These are phyloP conservation scores for Penicillium subrubescens DNA, from an alignment of 495 filamentous ascomycete genomes.

Conservation along the genomic window DNA sequence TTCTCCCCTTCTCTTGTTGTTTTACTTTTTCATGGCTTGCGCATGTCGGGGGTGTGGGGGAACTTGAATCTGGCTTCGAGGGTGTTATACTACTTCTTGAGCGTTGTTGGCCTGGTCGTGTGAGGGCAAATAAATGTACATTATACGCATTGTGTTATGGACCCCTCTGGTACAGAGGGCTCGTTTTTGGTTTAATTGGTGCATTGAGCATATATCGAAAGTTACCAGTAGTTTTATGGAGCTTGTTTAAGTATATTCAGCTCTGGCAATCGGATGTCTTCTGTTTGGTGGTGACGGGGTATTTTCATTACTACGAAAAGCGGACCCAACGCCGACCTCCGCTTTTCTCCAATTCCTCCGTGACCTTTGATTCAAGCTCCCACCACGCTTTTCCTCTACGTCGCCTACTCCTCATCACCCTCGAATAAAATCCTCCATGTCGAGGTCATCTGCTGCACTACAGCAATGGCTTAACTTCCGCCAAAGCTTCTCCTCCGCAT, in stretches of 20 bases:
- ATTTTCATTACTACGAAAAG: constrained; percentile 7
- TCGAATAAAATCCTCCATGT: constrained; percentile 13
- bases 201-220: constrained; percentile 29
- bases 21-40: constrained; percentile 14
- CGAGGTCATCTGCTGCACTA: constrained; percentile 9
- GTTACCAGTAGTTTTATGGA: neutral
- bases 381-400: constrained; percentile 10
- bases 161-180: constrained; percentile 38
- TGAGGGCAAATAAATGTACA: constrained; percentile 50
- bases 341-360: constrained; percentile 16
- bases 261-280: neutral
- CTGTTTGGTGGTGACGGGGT: neutral
- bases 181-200: constrained; percentile 35
- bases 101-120: constrained; percentile 30
- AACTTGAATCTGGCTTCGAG: constrained; percentile 17
- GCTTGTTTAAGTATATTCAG: neutral
- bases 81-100: constrained; percentile 28
- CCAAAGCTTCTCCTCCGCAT: constrained; percentile 5
- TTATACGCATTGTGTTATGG: constrained; percentile 46
- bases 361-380: neutral
- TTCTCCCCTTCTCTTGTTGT: constrained; percentile 26
- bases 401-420: neutral
- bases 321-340: constrained; percentile 13
- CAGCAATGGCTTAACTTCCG: constrained; percentile 18
- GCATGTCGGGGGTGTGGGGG: neutral